Evolutionary conservation across 129 eudicot genomes (phyloP), one percentile per base, ranked within the genome.

Genomic region (Tagetes erecta): DNA sequence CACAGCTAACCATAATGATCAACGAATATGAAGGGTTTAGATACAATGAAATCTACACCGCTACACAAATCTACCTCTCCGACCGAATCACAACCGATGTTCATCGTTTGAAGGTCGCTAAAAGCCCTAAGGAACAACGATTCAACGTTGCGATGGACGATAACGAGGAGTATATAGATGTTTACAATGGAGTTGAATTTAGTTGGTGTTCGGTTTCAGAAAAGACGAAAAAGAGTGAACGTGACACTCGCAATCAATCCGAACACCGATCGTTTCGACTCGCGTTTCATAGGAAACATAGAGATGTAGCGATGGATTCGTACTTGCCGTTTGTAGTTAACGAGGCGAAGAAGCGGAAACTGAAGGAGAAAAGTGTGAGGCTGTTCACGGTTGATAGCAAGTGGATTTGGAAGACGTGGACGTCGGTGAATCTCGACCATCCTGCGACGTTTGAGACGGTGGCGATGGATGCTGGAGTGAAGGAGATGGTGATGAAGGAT

Each of bases 1-100:
- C 59, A 11, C 58, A 71, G 39, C 62, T 75, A 30, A 87, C 92
- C 46, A 68, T 85, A 64, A 59, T 84, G 1, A 74, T 90, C 3
- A 89, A 90, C 62, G 93, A 90, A 70, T 57, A 34, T 2, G 50
- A 39, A 56, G 91, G 91, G 3, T 77, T 81, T 53, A 34, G 57
- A 30, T 83, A 81, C 14, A 90, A 90, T 74, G 83, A 90, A 65
- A 77, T 87, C 39, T 90, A 73, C 75, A 87, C 73, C 38, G 84
- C 91, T 3, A 89, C 93, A 5, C 89, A 85, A 36, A 38, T 53
- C 30, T 87, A 90, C 77, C 90, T 85, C 46, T 73, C 89, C 11
- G 67, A 84, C 30, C 81, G 78, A n/a, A 80, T 91, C 80, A 38
- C 75, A 69, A 75, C 84, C 50, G 30, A 64, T 40, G 50, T 89